Evolutionary conservation across 208 protist species (phyloP), one percentile per base, ranked within the genome.

Genomic region (Acanthamoeba pearcei): DNA sequence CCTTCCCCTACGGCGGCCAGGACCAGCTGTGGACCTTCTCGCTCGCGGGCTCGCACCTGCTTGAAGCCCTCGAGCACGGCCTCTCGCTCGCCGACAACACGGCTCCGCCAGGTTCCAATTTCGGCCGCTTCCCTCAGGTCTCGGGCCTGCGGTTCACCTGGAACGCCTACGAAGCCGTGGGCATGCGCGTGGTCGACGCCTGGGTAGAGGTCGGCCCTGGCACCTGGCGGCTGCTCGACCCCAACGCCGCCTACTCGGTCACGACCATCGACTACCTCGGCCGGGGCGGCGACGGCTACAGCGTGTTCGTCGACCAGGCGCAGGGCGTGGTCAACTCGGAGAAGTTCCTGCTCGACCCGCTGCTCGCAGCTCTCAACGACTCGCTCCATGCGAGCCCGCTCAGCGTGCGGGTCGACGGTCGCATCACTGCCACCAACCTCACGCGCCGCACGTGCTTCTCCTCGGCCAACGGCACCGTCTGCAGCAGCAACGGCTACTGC

Each of bases 351-450:
- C n/a, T n/a, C 35, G 13, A 42, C n/a, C 74, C 19, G 29, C 74
- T 5, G 74, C 74, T 24, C 42, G 27, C 49, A 32, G 13, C 74
- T n/a, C 22, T 27, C 49, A n/a, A 27, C 53, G 49, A 91, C 53
- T 96, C 96, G 17, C 94, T 95, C 29, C 70, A 94, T 51, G 93
- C 97, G n/a, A 95, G 97, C 68, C 72, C 72, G 4, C 13, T 82
- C 17, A 38, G 29, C 15, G 17, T 27, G 35, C 72, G 17, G 19
- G 22, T 24, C 22, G 35, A 51, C 17, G 15, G 3, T 3, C 49
- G 74, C 32, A 55, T 64, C 57, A 27, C 57, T 5, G 22, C 57
- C 19, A 64, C 57, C 19, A 27, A 17, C 19, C 57, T 64, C 57
- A 64, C 57, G 57, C 57, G 57, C 19, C 57, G 57, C 57, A 64